Base-by-base conservation (phyloP, 2,329 filamentous ascomycete genomes). In the Cladorrhinum sp. region DNA sequence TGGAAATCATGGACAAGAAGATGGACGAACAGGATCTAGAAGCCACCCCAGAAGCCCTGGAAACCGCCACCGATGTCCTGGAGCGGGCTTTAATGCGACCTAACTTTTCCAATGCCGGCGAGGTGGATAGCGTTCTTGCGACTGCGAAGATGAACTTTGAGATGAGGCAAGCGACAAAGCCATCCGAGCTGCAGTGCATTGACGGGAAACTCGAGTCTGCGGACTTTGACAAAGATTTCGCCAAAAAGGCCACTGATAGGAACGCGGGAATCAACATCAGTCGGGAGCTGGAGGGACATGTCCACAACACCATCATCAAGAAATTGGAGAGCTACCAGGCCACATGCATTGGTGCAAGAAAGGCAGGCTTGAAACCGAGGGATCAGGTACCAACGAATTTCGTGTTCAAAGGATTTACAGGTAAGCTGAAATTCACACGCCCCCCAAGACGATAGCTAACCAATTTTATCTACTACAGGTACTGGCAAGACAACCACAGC, bases 401-500 rank as follows among this genome's bases (percentile, higher is more conserved):
- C 24, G 49, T 51, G 39, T 20, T 76, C 74, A 0, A 71, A 80
- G 68, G 79, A 85, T 62, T 77, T 81, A 14, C 72, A 75, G 1
- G 74, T 79, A 2, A 71, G 80, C 42, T 72, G n/a, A n/a, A n/a
- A n/a, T n/a, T n/a, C n/a, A n/a, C n/a, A n/a, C n/a, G n/a, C n/a
- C n/a, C n/a, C n/a, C n/a, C n/a, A n/a, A n/a, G n/a, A n/a, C n/a
- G n/a, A n/a, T n/a, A n/a, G n/a, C n/a, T n/a, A n/a, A n/a, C n/a
- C n/a, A n/a, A n/a, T n/a, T n/a, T n/a, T n/a, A n/a, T n/a, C n/a
- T n/a, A n/a, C n/a, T n/a, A n/a, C n/a, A n/a, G 82, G 81, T 0
- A 86, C 84, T 0, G 89, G 89, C 0, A 92, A 92, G 68, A 90
- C 88, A 0, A 86, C 85, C 0, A 90, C 77, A 0, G 90, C 90